phyloP scores from a whole-genome alignment of 2,329 filamentous ascomycete genomes.

The Tothia fuscella region DNA sequence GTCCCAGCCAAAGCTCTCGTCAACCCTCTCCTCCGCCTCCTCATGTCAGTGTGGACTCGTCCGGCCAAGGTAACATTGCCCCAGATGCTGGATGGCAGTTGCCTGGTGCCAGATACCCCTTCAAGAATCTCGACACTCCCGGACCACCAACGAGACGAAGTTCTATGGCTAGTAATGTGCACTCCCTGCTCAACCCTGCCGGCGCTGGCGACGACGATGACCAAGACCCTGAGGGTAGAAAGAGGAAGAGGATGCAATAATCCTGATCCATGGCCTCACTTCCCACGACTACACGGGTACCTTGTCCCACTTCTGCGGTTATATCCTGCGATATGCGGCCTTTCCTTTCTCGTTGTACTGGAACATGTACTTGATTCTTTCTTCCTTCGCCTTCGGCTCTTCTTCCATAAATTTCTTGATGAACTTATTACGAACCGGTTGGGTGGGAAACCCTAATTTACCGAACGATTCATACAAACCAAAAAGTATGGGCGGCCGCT shows the following conservation, averaged over 20 bases:
- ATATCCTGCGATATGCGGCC: too few relatives aligned
- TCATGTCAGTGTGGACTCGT: neutral
- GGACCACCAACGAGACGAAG: constrained; percentile 54
- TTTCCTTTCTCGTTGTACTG: too few relatives aligned
- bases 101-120: constrained; percentile 37
- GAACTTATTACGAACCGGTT: too few relatives aligned
- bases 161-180: constrained; percentile 61
- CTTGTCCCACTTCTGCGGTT: too few relatives aligned
- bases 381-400: too few relatives aligned
- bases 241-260: constrained; percentile 41
- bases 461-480: too few relatives aligned
- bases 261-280: too few relatives aligned
- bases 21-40: constrained; percentile 41
- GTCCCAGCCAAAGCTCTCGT: constrained; percentile 32
- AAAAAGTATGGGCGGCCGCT: too few relatives aligned
- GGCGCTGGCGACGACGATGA: constrained; percentile 55
- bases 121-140: constrained; percentile 35
- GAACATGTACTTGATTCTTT: too few relatives aligned
- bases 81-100: constrained; percentile 44
- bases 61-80: neutral
- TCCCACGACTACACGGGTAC: too few relatives aligned
- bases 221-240: constrained; percentile 51
- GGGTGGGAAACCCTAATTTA: too few relatives aligned
- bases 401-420: too few relatives aligned
- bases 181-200: constrained; percentile 55